Evolutionary conservation across 2,329 filamentous ascomycete species (phyloP).

Genomic region (Madurella fahalii): DNA sequence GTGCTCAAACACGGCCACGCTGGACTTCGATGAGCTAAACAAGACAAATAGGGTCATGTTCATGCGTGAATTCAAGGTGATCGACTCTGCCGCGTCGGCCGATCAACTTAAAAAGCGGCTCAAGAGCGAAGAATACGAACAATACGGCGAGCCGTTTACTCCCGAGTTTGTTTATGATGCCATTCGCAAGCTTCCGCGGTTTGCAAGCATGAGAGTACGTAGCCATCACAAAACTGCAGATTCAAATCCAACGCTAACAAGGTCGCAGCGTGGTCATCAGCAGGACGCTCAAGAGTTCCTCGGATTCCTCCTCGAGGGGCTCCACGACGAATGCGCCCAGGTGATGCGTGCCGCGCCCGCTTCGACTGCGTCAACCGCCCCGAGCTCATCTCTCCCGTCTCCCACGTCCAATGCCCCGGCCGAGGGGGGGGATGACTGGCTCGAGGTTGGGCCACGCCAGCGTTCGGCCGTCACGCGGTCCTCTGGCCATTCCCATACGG

Average conservation of each 20-base stretch:
- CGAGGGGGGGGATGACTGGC: slow-evolving; percentile 65
- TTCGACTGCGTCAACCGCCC: slow-evolving; percentile 30
- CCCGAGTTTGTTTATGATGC: slow-evolving; percentile 95
- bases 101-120: slow-evolving; percentile 70
- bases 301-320: slow-evolving; percentile 83
- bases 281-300: slow-evolving; percentile 98
- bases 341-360: slow-evolving; percentile 58
- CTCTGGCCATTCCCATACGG: slow-evolving; percentile 66
- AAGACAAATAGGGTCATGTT: slow-evolving; percentile 75
- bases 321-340: slow-evolving; percentile 86
- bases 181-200: slow-evolving; percentile 79
- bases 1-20: not conserved
- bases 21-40: slow-evolving; percentile 10
- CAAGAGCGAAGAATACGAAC: slow-evolving; percentile 79
- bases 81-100: slow-evolving; percentile 70
- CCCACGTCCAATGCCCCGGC: slow-evolving; percentile 33
- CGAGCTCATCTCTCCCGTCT: slow-evolving; percentile 42
- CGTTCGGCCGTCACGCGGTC: slow-evolving; percentile 81
- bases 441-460: slow-evolving; percentile 91
- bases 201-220: slow-evolving; percentile 84
- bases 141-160: slow-evolving; percentile 85
- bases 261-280: slow-evolving; percentile 76
- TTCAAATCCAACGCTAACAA: slow-evolving; percentile 21
- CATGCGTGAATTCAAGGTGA: slow-evolving; percentile 83
- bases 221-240: not conserved